Base-by-base conservation (phyloP, 2,329 filamentous ascomycete species). In the Colletotrichum sp. region DNA sequence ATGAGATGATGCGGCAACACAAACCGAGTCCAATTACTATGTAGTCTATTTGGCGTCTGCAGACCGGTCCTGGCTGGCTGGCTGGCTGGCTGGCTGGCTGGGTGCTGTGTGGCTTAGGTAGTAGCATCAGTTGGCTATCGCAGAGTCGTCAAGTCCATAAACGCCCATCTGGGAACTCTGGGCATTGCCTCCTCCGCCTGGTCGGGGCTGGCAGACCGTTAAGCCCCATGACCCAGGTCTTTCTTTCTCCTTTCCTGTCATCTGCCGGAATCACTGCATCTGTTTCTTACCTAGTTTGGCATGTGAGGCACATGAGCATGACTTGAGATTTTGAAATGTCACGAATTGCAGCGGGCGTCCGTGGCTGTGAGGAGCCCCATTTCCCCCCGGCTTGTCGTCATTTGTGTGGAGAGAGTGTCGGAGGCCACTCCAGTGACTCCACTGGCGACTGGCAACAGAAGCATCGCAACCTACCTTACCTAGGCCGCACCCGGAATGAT, bases 361-460 rank as follows among this genome's bases (percentile, higher is more conserved):
- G 15, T 49, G 44, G 44, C n/a, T 49, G 24, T 69, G 21, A n/a
- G 26, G 15, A 26, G 18, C 71, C 32, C 59, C 30, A 18, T 62
- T 57, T 8, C 28, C 26, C 49, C 64, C 71, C 65, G 32, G 67
- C 6, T 71, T 74, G 71, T 74, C 67, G 44, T 74, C 71, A 71
- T 71, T 39, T n/a, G 67, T 59, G 66, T 71, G 71, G 66, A 71
- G 67, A 28, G 26, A 16, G 57, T n/a, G n/a, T 34, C 36, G 64
- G 64, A 69, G 16, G 59, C n/a, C 57, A 39, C 55, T 73, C 44
- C 71, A 63, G 65, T 32, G 44, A 67, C 65, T 52, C 21, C 65
- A 57, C 13, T 21, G 28, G 9, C 7, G 15, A 15, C 28, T 28
- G 64, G 39, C 26, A 18, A 24, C 15, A 8, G 49, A 39, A 34